A percentile compares a stretch with the other conserved stretches of the same genome.
phyloP scores from a whole-genome alignment of 495 filamentous ascomycete species.

The Chaetomidium leptoderma region DNA sequence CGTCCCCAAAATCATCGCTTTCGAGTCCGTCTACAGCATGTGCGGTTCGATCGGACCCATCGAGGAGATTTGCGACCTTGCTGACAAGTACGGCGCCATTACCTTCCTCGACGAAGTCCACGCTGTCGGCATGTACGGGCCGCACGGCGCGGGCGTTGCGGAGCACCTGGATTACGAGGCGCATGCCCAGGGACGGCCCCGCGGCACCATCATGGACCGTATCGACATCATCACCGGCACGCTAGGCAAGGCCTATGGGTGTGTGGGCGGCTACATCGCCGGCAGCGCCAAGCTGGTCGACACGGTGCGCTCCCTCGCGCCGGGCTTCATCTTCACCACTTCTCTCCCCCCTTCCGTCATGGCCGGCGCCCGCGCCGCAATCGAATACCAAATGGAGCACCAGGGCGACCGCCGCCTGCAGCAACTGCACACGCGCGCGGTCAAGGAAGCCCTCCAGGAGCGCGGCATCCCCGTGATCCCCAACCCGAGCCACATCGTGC shows the following conservation, averaged over 20 bases:
- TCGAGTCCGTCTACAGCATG: slow-evolving; percentile 98
- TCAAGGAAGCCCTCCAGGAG: slow-evolving; percentile 72
- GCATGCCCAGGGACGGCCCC: slow-evolving; percentile 58
- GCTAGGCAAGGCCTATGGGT: slow-evolving; percentile 95
- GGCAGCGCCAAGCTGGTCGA: slow-evolving; percentile 85
- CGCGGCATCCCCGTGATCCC: slow-evolving; percentile 95
- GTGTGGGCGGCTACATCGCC: slow-evolving; percentile 96
- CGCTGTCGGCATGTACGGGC: slow-evolving; percentile 98
- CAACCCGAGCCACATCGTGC: slow-evolving; percentile 94
- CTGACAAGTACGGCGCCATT: slow-evolving; percentile 94
- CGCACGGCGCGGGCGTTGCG: slow-evolving; percentile 91
- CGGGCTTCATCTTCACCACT: slow-evolving; percentile 98
- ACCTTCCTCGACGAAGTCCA: slow-evolving; percentile 98
- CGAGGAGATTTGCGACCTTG: slow-evolving; percentile 88
- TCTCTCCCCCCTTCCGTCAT: slow-evolving; percentile 93
- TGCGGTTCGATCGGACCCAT: slow-evolving; percentile 96
- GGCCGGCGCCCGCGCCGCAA: slow-evolving; percentile 87
- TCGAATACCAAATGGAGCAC: slow-evolving; percentile 82
- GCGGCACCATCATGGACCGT: slow-evolving; percentile 89
- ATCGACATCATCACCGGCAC: slow-evolving; percentile 97
- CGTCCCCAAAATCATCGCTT: slow-evolving; percentile 95
- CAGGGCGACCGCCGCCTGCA: slow-evolving; percentile 82
- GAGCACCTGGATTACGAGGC: slow-evolving; percentile 95
- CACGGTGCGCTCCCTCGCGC: slow-evolving; percentile 90
- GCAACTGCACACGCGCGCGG: slow-evolving; percentile 89